Evolutionary conservation across 768 basidiomycete genomes (phyloP), one percentile per base, ranked within the genome.

Genomic region (Hemileccinum impolitum): DNA sequence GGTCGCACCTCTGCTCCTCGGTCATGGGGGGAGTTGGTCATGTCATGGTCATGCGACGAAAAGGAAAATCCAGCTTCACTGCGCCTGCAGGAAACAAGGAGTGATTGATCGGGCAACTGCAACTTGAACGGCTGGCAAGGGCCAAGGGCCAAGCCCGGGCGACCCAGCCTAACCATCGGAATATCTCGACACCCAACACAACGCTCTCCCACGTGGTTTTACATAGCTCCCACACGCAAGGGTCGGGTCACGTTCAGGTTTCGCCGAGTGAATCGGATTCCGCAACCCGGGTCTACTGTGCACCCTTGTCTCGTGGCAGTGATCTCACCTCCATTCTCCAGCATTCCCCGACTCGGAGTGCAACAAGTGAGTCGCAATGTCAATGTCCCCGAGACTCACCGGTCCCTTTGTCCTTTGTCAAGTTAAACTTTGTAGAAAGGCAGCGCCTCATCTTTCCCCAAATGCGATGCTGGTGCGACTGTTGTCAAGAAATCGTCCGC

Each of bases 131-230:
- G 37, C 36, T 25, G 19, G 48, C 45, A 43, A 46, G 50, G 59
- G 52, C 43, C 28, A 50, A 51, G 50, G 52, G 52, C 43, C 35
- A 57, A 52, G n/a, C n/a, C n/a, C n/a, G n/a, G 58, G 42, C 26
- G 38, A 38, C 30, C 48, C 45, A 43, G 42, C 48, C 48, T 14
- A 49, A 48, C 32, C 51, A 51, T 31, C 47, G 50, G 38, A 59
- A 34, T 39, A 45, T 48, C 57, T 56, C 58, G 44, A 63, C 55
- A 62, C 43, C 52, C 51, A 39, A 42, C 25, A 43, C 28, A 36
- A 42, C 42, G 47, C 45, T 43, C 51, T 63, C 64, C 39, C 66
- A 53, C 64, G 55, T 67, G 56, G 53, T 54, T 52, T n/a, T 37
- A 45, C 43, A 26, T 51, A 38, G 45, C 55, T 65, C 58, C 51